Evolutionary conservation across 2,329 filamentous ascomycete genomes (phyloP).

Genomic region (Hirsutella minnesotensis): DNA sequence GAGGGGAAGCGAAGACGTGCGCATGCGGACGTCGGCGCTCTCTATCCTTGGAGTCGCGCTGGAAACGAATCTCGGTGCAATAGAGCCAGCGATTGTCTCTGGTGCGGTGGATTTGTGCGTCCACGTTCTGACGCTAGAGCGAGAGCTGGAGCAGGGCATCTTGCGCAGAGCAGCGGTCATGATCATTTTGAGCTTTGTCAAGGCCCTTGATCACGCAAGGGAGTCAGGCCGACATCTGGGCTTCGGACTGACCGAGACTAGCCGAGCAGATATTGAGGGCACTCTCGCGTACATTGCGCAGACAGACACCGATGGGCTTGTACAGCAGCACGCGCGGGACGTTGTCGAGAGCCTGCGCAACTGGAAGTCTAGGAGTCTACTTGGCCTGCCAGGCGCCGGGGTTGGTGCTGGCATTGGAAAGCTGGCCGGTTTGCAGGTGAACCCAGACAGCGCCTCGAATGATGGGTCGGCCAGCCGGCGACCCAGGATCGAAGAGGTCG

Average conservation of each 20-base stretch:
- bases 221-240: conserved; percentile 32
- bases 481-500: conserved; percentile 48
- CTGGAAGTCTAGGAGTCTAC: conserved; percentile 42
- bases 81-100: conserved; percentile 40
- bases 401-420: conserved; percentile 15
- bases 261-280: conserved; percentile 47
- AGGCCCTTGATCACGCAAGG: conserved; percentile 42
- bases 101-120: conserved; percentile 51
- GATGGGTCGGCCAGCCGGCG: conserved; percentile 14
- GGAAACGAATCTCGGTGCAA: conserved; percentile 46
- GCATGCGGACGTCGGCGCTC: conserved; percentile 57
- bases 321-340: conserved; percentile 52
- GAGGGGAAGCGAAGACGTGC: conserved; percentile 54
- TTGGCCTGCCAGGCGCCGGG: conserved; percentile 22
- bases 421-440: conserved; percentile 27
- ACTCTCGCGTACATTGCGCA: conserved; percentile 51
- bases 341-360: conserved; percentile 56
- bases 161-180: conserved; percentile 55
- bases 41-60: conserved; percentile 50
- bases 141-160: conserved; percentile 47
- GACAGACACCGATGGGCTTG: conserved; percentile 57
- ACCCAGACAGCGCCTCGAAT: conserved; percentile 13
- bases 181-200: conserved; percentile 49
- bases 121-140: conserved; percentile 51
- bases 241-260: conserved; percentile 42